Evolutionary conservation across 2,329 filamentous ascomycete genomes (phyloP).

Genomic region (Hymenoscyphus scutula): DNA sequence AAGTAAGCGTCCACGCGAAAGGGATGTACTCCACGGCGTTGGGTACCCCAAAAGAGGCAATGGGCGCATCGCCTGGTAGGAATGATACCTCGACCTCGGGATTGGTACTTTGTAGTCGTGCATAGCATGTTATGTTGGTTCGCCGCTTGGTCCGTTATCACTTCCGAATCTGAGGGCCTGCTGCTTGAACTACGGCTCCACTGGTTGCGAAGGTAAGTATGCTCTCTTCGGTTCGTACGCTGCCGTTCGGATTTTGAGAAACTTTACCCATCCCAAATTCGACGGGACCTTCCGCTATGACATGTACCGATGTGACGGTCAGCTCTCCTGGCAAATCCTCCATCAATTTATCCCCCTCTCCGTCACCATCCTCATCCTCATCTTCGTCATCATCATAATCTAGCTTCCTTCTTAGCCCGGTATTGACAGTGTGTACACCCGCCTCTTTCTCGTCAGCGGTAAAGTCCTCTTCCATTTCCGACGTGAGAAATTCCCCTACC

Average conservation of each 20-base stretch:
- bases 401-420: slow-evolving; percentile 57
- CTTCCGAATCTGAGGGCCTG: slow-evolving; percentile 2
- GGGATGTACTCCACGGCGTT: neutral
- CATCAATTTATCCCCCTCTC: slow-evolving; percentile 50
- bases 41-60: neutral
- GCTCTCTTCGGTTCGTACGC: slow-evolving; percentile 39
- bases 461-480: slow-evolving; percentile 62
- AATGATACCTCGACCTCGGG: neutral
- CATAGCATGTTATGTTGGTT: neutral
- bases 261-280: slow-evolving; percentile 23
- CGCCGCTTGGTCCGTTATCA: neutral
- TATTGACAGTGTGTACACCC: slow-evolving; percentile 69
- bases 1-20: neutral
- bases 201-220: slow-evolving; percentile 51
- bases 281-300: slow-evolving; percentile 16
- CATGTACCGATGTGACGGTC: slow-evolving; percentile 23
- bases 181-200: slow-evolving; percentile 32
- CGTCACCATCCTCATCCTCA: slow-evolving; percentile 52
- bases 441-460: slow-evolving; percentile 66
- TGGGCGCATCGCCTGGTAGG: neutral
- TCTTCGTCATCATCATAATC: slow-evolving; percentile 39
- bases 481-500: slow-evolving; percentile 42
- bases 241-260: slow-evolving; percentile 24
- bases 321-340: slow-evolving; percentile 53
- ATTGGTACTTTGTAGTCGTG: neutral